phyloP scores from a whole-genome alignment of 1,284 basidiomycete species.

The Fomitiporia mediterranea region DNA sequence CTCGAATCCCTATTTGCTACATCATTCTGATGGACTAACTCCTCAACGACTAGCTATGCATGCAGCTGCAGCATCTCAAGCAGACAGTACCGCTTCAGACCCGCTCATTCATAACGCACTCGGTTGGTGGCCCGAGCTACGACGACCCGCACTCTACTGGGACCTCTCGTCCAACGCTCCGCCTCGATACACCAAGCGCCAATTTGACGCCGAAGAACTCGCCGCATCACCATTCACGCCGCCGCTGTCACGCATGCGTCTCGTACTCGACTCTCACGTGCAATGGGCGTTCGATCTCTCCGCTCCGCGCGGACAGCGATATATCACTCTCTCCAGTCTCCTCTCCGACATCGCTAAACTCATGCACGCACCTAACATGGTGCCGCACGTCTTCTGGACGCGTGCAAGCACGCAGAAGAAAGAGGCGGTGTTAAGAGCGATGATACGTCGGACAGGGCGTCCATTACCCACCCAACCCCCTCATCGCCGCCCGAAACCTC shows the following conservation, averaged over 20 bases:
- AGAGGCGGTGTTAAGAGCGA: not conserved
- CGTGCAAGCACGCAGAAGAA: slow-evolving; percentile 3
- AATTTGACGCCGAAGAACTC: slow-evolving; percentile 6
- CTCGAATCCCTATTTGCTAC: not conserved
- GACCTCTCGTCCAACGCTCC: slow-evolving; percentile 4
- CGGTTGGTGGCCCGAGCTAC: slow-evolving; percentile 18
- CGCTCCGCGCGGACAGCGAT: not conserved
- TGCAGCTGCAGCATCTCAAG: not conserved
- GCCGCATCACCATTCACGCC: slow-evolving; percentile 10
- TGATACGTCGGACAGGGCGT: slow-evolving; percentile 7
- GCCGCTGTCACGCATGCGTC: slow-evolving; percentile 8
- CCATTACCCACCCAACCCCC: not conserved
- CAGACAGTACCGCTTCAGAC: slow-evolving; percentile 9
- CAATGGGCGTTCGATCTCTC: slow-evolving; percentile 12
- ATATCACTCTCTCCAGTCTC: slow-evolving; percentile 9
- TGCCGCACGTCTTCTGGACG: slow-evolving; percentile 12
- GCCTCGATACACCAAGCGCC: slow-evolving; percentile 9
- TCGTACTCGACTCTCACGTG: slow-evolving; percentile 3
- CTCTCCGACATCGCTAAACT: slow-evolving; percentile 3
- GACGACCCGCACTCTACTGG: slow-evolving; percentile 9
- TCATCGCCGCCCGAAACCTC: slow-evolving; percentile 1
- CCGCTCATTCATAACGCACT: slow-evolving; percentile 16
- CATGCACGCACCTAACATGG: slow-evolving; percentile 9
- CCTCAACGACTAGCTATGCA: not conserved
- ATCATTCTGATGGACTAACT: not conserved